Evolutionary conservation across 139 green algal genomes (phyloP), one percentile per base, ranked within the genome.

Genomic region (Parachlorella kessleri): DNA sequence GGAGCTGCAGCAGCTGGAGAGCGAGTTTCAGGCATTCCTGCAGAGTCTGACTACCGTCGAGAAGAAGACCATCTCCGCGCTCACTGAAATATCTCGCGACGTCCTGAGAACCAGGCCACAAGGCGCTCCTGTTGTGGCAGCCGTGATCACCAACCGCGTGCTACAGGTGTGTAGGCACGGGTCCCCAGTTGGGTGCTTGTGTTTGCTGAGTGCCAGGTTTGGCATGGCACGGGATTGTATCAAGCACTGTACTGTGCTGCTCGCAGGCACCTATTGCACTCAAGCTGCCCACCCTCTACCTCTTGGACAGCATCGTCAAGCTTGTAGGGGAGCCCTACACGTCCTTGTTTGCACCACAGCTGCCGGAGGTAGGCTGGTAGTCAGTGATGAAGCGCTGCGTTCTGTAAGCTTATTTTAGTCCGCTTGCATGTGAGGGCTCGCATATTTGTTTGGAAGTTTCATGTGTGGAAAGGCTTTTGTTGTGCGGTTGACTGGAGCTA

Each of bases 291-390:
- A 84, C 83, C 3, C 83, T 96, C 1, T 97, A 96, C 80, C 80
- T 96, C 28, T 35, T 97, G 9, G 92, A 96, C 68, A 93, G 85
- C 77, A 95, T 96, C 37, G 78, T 87, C 28, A 97, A 97, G 79
- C 90, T 93, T 55, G 83, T 94, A 6, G 79, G 86, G 1, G 83
- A 90, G 64, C 87, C 85, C 3, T 96, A 93, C 78, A 81, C 81
- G 10, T 37, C 66, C 7, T 66, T 83, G 0, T 96, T 96, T 38
- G 66, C 77, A 1, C 28, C 64, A 21, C 55, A 64, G 28, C 53
- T 93, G 35, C 42, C 78, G 21, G 75, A 92, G 81, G 88, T 91
- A 37, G 39, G 26, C 59, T 73, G 42, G 21, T 37, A 30, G 37
- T 23, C 23, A 7, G 32, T 40, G 4, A 69, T 23, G 3, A 42